Percentiles rank a stretch among this genome's conserved stretches.
Evolutionary conservation across 148 eudicot species (phyloP).

Genomic region (Oxyria digyna): DNA sequence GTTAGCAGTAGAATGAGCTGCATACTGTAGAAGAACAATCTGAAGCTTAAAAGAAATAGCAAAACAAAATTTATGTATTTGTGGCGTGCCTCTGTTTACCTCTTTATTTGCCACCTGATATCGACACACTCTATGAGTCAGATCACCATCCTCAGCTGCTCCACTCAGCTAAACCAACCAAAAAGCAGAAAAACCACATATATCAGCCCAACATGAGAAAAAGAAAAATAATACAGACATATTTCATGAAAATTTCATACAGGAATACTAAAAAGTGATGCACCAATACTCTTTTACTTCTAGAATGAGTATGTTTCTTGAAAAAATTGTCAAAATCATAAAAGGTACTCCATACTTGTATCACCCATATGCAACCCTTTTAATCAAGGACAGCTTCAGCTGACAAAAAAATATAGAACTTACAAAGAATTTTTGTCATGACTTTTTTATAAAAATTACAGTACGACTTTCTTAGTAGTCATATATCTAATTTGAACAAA

Average conservation of each 20-base stretch:
- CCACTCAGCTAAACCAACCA: slow-evolving; percentile 40
- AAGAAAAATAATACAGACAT: not conserved
- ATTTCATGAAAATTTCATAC: not conserved
- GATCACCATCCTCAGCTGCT: slow-evolving; percentile 60
- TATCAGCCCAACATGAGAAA: not conserved
- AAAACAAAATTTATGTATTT: not conserved
- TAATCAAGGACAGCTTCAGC: not conserved
- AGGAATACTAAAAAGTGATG: not conserved
- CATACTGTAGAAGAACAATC: not conserved
- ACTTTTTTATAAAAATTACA: not conserved
- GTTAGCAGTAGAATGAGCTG: not conserved
- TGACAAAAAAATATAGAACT: not conserved
- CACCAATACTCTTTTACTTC: not conserved
- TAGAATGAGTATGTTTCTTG: not conserved
- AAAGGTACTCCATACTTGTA: not conserved
- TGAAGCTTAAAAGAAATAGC: not conserved
- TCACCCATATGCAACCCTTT: not conserved
- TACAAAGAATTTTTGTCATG: not conserved
- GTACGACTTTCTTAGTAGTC: not conserved
- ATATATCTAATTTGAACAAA: not conserved
- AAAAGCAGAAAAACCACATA: slow-evolving; percentile 5
- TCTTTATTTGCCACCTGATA: slow-evolving; percentile 87
- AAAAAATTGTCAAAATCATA: not conserved
- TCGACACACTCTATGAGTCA: slow-evolving; percentile 50
- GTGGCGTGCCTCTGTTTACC: slow-evolving; percentile 26